Evolutionary conservation across 805 yeast genomes (phyloP).

Genomic region (Sugiyamaella marilandica): DNA sequence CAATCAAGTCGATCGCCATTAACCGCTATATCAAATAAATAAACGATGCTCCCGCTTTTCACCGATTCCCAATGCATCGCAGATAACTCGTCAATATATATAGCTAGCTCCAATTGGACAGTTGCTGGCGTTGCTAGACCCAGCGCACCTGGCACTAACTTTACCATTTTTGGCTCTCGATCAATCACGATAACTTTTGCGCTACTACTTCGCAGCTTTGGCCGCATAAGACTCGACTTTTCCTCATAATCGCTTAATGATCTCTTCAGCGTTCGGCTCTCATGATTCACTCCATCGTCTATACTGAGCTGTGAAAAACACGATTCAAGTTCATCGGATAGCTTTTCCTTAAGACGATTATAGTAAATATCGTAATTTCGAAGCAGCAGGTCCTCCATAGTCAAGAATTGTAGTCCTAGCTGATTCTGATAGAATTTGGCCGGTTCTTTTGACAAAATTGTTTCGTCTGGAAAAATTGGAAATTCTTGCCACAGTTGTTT

Average conservation of each 20-base stretch:
- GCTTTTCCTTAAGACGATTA: constrained; percentile 21
- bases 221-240: neutral
- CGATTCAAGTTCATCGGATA: neutral
- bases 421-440: constrained; percentile 4
- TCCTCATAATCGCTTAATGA: neutral
- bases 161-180: neutral
- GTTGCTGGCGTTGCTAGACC: neutral
- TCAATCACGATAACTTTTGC: neutral
- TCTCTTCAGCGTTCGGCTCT: neutral
- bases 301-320: neutral
- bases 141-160: neutral
- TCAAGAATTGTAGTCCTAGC: constrained; percentile 28
- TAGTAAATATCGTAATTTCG: constrained; percentile 13
- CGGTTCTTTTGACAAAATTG: neutral
- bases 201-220: neutral
- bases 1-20: neutral
- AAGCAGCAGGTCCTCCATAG: constrained; percentile 28
- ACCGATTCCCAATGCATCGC: constrained; percentile 27
- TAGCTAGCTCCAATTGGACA: neutral
- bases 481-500: constrained; percentile 1
- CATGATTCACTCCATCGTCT: neutral
- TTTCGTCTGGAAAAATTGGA: constrained; percentile 14
- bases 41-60: constrained; percentile 25
- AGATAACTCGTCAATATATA: neutral
- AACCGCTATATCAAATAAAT: constrained; percentile 1